Evolutionary conservation across 176 grass and related monocot genomes (phyloP), one percentile per base, ranked within the genome.

Genomic region (Elaeis guineensis): DNA sequence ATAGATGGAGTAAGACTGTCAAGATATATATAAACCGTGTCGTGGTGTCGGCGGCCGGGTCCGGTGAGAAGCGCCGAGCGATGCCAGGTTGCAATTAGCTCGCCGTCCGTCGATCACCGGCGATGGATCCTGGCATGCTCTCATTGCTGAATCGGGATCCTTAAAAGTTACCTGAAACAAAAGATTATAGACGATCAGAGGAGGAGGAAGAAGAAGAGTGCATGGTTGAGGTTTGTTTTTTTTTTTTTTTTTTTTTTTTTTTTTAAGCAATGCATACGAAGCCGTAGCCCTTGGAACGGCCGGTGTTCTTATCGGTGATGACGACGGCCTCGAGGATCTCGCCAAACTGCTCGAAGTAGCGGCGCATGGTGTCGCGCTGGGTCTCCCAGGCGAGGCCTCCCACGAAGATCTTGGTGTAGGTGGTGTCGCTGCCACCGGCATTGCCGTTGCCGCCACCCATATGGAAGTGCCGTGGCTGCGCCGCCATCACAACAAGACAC

Each of bases 221-320:
- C 28, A 30, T 30, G 28, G 28, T 30, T 6, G 28, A 30, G 28
- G 5, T 30, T 6, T 30, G 6, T 0, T 30, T 5, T 30, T 30
- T 30, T 30, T 30, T 30, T 0, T 30, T 5, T 30, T 30, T 30
- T 30, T 30, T 30, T 0, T 30, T 30, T 30, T 0, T 30, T 5
- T 30, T 30, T 30, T 30, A 6, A 6, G 35, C 9, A 44, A 51
- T 21, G 65, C 72, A 8, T 77, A 86, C 83, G 18, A 86, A 86
- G 20, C 83, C 83, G 62, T 86, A 86, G 52, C 83, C 83, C 55
- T 72, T 77, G 49, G 83, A 86, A 55, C 83, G 78, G 57, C 83
- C 78, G 14, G 78, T 86, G 62, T 86, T 79, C 77, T 81, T 86
- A 51, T 86, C 83, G 48, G 73, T 72, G 71, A 86, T 86, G 59